A percentile compares a stretch with the other conserved stretches of the same genome.
These are phyloP conservation scores for Aspergillus arachidicola DNA, from an alignment of 2,329 filamentous ascomycete species.

Conservation along the genomic window DNA sequence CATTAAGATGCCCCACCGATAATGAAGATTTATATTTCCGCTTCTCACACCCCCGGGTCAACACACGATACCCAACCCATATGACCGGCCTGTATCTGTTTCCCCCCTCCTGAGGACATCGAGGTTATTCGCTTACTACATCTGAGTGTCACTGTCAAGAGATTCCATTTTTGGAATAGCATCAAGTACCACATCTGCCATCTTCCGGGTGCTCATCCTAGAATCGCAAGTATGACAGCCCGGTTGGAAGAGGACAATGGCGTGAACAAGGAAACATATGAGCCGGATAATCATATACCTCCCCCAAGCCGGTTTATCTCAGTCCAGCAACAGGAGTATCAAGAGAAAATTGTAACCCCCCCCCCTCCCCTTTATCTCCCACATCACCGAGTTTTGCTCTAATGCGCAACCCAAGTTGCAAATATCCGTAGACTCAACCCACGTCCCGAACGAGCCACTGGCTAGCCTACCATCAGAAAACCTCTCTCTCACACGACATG, in stretches of 20 bases:
- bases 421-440: neutral
- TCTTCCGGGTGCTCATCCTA: neutral
- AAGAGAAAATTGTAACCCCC: fast-evolving
- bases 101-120: neutral
- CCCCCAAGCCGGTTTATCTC: neutral
- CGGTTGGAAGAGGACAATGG: neutral
- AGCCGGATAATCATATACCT: neutral
- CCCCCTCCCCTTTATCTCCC: no score
- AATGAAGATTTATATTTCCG: no score
- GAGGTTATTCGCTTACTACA: neutral
- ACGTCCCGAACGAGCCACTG: neutral
- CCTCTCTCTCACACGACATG: neutral
- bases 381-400: neutral
- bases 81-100: no score
- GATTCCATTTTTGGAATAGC: neutral
- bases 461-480: neutral
- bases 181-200: neutral
- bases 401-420: neutral
- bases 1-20: no score
- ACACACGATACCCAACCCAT: no score
- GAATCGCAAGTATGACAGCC: neutral
- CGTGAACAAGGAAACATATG: neutral
- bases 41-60: no score
- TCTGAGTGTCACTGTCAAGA: neutral
- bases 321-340: neutral